phyloP scores from a whole-genome alignment of 208 protist species.

The Trypanosoma rangeli region DNA sequence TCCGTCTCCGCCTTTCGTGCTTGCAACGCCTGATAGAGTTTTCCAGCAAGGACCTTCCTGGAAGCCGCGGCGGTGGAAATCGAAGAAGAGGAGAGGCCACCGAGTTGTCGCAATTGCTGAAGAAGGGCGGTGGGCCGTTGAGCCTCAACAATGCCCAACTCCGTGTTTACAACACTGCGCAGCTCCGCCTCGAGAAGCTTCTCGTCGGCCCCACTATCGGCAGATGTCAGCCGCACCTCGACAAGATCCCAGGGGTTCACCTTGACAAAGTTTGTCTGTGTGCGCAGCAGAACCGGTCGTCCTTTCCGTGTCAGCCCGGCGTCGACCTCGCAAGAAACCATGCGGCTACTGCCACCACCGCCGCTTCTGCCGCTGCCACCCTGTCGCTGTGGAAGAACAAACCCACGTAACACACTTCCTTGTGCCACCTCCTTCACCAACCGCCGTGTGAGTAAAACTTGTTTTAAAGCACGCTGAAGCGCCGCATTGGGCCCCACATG shows the following conservation, averaged over 20 bases:
- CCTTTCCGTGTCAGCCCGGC: slow-evolving; percentile 43
- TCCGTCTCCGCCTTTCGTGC: neutral
- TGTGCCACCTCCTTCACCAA: slow-evolving; percentile 25
- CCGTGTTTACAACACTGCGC: slow-evolving; percentile 6
- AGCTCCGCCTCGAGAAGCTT: slow-evolving; percentile 17
- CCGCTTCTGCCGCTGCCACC: neutral
- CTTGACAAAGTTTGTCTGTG: slow-evolving; percentile 75
- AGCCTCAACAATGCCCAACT: neutral
- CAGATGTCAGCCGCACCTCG: slow-evolving; percentile 48
- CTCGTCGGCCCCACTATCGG: slow-evolving; percentile 18
- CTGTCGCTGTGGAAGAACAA: slow-evolving; percentile 42
- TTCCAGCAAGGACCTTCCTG: slow-evolving; percentile 43
- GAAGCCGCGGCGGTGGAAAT: slow-evolving; percentile 3
- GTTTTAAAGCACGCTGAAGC: slow-evolving; percentile 27
- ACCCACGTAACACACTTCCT: slow-evolving; percentile 55
- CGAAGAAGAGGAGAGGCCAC: neutral
- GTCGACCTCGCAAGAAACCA: slow-evolving; percentile 62
- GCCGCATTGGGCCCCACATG: slow-evolving; percentile 36
- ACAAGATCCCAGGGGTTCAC: slow-evolving; percentile 60
- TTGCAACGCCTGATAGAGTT: slow-evolving; percentile 34
- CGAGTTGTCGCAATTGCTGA: slow-evolving; percentile 10
- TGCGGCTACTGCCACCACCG: slow-evolving; percentile 15
- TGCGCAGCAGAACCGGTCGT: slow-evolving; percentile 43
- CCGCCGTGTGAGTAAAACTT: slow-evolving; percentile 29
- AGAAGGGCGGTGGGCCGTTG: slow-evolving; percentile 9